Evolutionary conservation across 805 yeast species (phyloP).

Genomic region (Metschnikowia lunata): DNA sequence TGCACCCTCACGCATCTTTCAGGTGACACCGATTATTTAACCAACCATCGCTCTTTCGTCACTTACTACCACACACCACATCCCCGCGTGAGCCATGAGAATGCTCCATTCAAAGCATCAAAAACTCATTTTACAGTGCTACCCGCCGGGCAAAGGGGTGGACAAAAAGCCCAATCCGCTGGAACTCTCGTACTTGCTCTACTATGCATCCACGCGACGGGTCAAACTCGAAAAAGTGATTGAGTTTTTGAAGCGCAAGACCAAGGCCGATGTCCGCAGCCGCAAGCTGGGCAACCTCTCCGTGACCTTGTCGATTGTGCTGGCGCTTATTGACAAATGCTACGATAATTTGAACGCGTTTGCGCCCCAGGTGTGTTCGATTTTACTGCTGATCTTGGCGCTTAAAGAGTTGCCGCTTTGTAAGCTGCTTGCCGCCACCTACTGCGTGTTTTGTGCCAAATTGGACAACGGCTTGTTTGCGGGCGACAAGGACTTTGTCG

Average conservation of each 20-base stretch:
- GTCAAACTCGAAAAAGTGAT: conserved; percentile 87
- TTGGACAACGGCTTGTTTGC: conserved; percentile 56
- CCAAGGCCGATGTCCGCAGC: conserved; percentile 55
- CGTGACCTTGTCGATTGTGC: conserved; percentile 71
- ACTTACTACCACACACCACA: too few relatives aligned
- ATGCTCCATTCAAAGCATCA: conserved; percentile 79
- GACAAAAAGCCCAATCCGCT: conserved; percentile 93
- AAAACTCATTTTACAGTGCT: conserved; percentile 83
- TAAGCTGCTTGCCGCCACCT: conserved; percentile 48
- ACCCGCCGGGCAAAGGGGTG: conserved; percentile 80
- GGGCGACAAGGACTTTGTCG: conserved; percentile 59
- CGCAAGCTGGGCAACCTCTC: conserved; percentile 73
- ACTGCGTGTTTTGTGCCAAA: conserved; percentile 35
- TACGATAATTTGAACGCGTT: conserved; percentile 79
- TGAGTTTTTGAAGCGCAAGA: conserved; percentile 57
- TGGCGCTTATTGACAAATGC: conserved; percentile 69
- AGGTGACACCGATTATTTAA: too few relatives aligned
- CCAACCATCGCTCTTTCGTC: too few relatives aligned
- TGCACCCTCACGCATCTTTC: too few relatives aligned
- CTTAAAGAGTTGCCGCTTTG: conserved; percentile 60
- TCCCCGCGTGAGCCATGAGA: conserved; percentile 17
- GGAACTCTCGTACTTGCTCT: conserved; percentile 80
- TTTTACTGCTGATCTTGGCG: conserved; percentile 48
- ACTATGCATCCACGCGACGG: conserved; percentile 86
- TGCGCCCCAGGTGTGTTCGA: conserved; percentile 62